Base-by-base conservation (phyloP, 2,329 filamentous ascomycete species). In the Grosmannia huntii region DNA sequence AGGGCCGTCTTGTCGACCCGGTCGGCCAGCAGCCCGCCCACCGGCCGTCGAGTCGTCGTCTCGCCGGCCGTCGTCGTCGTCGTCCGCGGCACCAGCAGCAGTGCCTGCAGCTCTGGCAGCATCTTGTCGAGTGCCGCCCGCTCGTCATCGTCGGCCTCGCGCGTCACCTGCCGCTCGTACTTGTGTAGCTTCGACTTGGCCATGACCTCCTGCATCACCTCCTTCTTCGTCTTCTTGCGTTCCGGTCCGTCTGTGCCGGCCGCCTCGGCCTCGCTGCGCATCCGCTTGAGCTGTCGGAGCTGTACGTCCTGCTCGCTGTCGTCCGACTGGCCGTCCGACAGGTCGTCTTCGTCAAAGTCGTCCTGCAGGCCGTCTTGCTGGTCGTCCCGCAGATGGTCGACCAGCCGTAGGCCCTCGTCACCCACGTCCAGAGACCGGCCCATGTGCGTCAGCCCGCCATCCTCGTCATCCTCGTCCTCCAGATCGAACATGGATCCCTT, bases 161-260 rank as follows among this genome's bases (percentile, higher is more conserved):
- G 96, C 31, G 84, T 83, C 60, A 89, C 85, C 71, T 99, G 94
- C 48, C 94, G 84, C 73, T 97, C 91, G 68, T 92, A 91, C 73
- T 96, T 97, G 79, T 96, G 82, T 62, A 89, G 78, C 69, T 99
- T 99, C 1, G 92, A 97, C 72, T 99, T 99, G 61, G 91, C 89
- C 64, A 99, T 96, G 61, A 99, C 80, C 71, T 99, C 95, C 67
- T 96, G 87, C 89, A 97, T 96, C 55, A 99, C 89, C 71, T 99
- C 94, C 57, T 94, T 88, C 73, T 96, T 97, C 3, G 86, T 86
- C 75, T 96, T 99, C 71, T 96, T 96, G 60, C 86, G 81, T 65
- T 92, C 87, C 0, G 90, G 90, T 62, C 85, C 75, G 23, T 77
- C 77, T 41, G 77, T 76, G 46, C 9, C 56, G n/a, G 16, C 74